Base-by-base conservation (phyloP, 805 yeast species). In the Nakazawaea ernobii region DNA sequence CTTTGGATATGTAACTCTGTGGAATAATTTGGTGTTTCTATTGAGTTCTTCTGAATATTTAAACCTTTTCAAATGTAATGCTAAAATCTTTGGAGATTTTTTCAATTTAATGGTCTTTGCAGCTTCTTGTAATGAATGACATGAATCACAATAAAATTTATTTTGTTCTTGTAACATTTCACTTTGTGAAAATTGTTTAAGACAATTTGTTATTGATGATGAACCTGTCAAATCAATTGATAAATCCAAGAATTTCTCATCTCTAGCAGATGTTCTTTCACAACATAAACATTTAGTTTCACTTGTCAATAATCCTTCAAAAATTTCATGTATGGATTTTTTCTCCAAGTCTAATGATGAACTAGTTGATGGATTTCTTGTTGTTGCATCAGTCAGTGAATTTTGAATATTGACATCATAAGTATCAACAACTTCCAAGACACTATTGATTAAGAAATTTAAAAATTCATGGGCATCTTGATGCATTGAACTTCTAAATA, bases 391-490 rank as follows among this genome's bases (percentile, higher is more conserved):
- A 8, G 13, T 20, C 24, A 20, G 24, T 20, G 24, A 20, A 20
- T 3, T 24, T 7, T 14, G 6, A 5, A 14, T 38, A 47, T 46
- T 3, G 49, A 50, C 24, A 48, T 43, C 8, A 49, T 64, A 62
- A 9, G 28, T 49, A 39, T 71, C 75, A 27, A 74, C 65, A 14
- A 85, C 73, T 52, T 86, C 90, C 11, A 76, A 68, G 15, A 73
- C 71, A 54, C 69, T 77, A 63, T 94, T 94, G 45, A 94, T 70
- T 55, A 91, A 62, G 59, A 86, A 91, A 62, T 91, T 92, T 60
- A 91, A 74, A 64, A 94, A 94, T 66, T 94, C 99, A 65, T 94
- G 99, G 5, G 98, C 97, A 70, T 94, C 99, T 61, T 94, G 99
- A 62, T 94, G 99, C 96, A 90, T 91, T 38, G 86, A 82, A 49